Conservation (phyloP, 1,284 basidiomycete species). For the Pascua guehoae region DNA sequence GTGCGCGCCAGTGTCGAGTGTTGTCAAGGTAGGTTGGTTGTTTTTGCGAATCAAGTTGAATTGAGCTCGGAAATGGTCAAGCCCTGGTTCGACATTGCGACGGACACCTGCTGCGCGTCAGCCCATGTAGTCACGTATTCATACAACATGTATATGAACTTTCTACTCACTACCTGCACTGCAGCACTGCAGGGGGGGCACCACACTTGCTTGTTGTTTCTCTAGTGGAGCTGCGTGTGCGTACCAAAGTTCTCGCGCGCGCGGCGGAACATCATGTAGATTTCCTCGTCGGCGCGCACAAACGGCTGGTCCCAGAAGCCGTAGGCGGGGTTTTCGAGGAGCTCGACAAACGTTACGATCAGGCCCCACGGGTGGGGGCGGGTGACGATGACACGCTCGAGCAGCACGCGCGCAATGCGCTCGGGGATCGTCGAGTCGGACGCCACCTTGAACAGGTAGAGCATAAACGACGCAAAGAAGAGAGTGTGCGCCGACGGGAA, state of each 20-base stretch:
- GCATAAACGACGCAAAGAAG: constrained; percentile 86
- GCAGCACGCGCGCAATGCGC: constrained; percentile 82
- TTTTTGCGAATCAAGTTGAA: too few relatives aligned
- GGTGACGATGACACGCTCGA: constrained; percentile 89
- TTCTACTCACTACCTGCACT: not conserved
- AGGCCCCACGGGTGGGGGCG: constrained; percentile 98
- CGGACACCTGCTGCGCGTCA: constrained; percentile 4
- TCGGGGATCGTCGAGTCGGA: constrained; percentile 62
- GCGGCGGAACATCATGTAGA: constrained; percentile 38
- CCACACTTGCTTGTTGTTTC: constrained; percentile 2
- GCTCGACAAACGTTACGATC: constrained; percentile 85
- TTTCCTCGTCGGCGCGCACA: constrained; percentile 44
- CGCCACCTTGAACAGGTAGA: constrained; percentile 67
- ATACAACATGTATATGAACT: not conserved
- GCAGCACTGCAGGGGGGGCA: not conserved
- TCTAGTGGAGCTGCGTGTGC: constrained; percentile 14
- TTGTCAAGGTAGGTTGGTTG: too few relatives aligned
- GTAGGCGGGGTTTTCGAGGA: constrained; percentile 46
- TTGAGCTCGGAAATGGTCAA: too few relatives aligned
- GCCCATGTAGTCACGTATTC: not conserved
- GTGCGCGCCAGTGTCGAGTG: not conserved
- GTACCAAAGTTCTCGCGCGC: constrained; percentile 26
- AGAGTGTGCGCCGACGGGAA: constrained; percentile 95
- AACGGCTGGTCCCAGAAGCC: constrained; percentile 51
- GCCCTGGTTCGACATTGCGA: not conserved